Evolutionary conservation across 2,329 filamentous ascomycete genomes (phyloP).

Genomic region (Pochonia chlamydosporia): DNA sequence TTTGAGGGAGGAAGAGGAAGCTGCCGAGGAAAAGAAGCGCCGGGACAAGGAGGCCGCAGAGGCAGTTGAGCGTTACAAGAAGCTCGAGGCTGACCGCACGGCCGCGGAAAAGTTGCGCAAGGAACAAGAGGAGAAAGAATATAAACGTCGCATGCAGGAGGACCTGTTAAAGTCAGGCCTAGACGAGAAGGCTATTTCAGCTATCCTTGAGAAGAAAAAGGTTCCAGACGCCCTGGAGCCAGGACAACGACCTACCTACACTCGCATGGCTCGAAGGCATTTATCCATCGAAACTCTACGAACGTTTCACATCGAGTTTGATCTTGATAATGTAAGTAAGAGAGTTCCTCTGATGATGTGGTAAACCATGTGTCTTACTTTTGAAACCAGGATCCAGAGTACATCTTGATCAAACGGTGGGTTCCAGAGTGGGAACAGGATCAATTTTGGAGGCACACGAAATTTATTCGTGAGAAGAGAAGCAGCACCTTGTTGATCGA

Average conservation of each 20-base stretch:
- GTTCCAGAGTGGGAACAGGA: constrained; percentile 67
- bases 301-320: constrained; percentile 50
- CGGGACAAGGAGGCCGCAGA: constrained; percentile 41
- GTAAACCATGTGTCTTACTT: not conserved
- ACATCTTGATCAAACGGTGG: constrained; percentile 67
- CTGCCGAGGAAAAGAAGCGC: constrained; percentile 35
- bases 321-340: constrained; percentile 48
- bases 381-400: constrained; percentile 55
- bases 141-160: constrained; percentile 49
- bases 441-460: constrained; percentile 66
- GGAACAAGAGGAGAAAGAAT: constrained; percentile 46
- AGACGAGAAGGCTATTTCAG: constrained; percentile 51
- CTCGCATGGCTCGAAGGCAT: constrained; percentile 56
- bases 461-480: constrained; percentile 53
- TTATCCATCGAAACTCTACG: constrained; percentile 57
- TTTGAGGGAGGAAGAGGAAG: constrained; percentile 39
- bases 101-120: constrained; percentile 41
- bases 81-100: constrained; percentile 40
- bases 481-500: constrained; percentile 42
- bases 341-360: not conserved
- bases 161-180: constrained; percentile 54
- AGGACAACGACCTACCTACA: constrained; percentile 48
- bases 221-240: constrained; percentile 25
- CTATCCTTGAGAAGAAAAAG: constrained; percentile 53
- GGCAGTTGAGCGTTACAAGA: constrained; percentile 46